These are phyloP conservation scores for Carex myosuroides DNA, from an alignment of 176 grass and related monocot species.

Conservation along the genomic window DNA sequence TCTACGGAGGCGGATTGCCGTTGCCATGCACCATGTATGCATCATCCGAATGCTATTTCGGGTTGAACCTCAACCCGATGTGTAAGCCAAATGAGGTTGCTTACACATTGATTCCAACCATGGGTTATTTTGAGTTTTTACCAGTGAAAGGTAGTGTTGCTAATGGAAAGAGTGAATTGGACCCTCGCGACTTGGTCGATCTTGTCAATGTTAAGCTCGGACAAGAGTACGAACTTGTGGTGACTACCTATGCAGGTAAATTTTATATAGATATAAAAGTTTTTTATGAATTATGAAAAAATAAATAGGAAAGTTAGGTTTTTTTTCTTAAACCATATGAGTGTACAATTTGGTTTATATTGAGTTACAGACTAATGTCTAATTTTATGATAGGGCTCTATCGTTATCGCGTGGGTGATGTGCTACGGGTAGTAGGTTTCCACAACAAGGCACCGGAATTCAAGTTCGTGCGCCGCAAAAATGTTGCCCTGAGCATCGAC, in stretches of 20 bases:
- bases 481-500: conserved; percentile 89
- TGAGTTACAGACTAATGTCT: neutral
- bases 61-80: conserved; percentile 87
- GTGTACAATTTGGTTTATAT: neutral
- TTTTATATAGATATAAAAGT: neutral
- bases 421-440: conserved; percentile 74
- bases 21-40: conserved; percentile 97
- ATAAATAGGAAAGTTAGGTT: neutral
- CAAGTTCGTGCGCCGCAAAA: conserved; percentile 74
- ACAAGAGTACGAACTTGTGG: conserved; percentile 84
- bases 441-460: conserved; percentile 95
- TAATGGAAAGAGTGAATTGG: conserved; percentile 34
- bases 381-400: conserved; percentile 51
- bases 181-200: conserved; percentile 60
- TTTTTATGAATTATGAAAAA: neutral
- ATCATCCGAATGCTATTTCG: conserved; percentile 92
- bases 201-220: conserved; percentile 79
- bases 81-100: conserved; percentile 78
- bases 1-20: conserved; percentile 68
- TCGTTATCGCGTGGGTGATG: conserved; percentile 92
- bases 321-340: neutral
- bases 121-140: conserved; percentile 95
- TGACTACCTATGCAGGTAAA: conserved; percentile 85
- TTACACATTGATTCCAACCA: conserved; percentile 95
- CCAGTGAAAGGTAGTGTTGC: conserved; percentile 26